phyloP scores from a whole-genome alignment of 805 yeast species.

The Hemisphaericaspora nanyangensis region DNA sequence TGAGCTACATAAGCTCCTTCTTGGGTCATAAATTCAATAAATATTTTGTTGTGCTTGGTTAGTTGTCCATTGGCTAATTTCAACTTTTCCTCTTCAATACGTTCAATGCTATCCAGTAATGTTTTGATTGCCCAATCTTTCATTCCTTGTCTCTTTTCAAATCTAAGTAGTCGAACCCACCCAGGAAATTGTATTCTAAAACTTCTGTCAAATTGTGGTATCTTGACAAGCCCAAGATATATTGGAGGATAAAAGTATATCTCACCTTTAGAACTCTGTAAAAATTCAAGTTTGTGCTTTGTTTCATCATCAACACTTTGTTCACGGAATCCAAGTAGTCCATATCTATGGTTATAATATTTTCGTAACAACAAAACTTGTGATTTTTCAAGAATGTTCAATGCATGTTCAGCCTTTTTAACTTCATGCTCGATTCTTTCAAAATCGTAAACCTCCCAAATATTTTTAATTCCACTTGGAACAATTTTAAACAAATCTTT shows the following conservation, averaged over 20 bases:
- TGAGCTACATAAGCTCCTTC: slow-evolving; percentile 60
- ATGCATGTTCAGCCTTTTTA: slow-evolving; percentile 20
- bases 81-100: slow-evolving; percentile 18
- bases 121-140: slow-evolving; percentile 26
- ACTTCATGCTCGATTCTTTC: slow-evolving; percentile 16
- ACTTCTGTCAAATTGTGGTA: slow-evolving; percentile 20
- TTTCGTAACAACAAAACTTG: slow-evolving; percentile 11
- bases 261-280: neutral
- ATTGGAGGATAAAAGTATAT: slow-evolving; percentile 34
- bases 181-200: slow-evolving; percentile 27
- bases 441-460: slow-evolving; percentile 55
- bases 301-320: neutral
- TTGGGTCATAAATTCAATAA: slow-evolving; percentile 58
- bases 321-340: neutral
- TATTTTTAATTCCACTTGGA: slow-evolving; percentile 51
- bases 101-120: slow-evolving; percentile 10
- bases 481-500: slow-evolving; percentile 31
- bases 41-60: slow-evolving; percentile 41
- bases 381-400: slow-evolving; percentile 25
- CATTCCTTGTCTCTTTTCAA: slow-evolving; percentile 18
- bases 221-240: slow-evolving; percentile 11
- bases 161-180: slow-evolving; percentile 17
- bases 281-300: neutral
- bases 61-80: slow-evolving; percentile 16
- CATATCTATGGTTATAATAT: neutral